Evolutionary conservation across 371 early-diverging fungal species (phyloP).

Genomic region (Fennellomyces sp.): DNA sequence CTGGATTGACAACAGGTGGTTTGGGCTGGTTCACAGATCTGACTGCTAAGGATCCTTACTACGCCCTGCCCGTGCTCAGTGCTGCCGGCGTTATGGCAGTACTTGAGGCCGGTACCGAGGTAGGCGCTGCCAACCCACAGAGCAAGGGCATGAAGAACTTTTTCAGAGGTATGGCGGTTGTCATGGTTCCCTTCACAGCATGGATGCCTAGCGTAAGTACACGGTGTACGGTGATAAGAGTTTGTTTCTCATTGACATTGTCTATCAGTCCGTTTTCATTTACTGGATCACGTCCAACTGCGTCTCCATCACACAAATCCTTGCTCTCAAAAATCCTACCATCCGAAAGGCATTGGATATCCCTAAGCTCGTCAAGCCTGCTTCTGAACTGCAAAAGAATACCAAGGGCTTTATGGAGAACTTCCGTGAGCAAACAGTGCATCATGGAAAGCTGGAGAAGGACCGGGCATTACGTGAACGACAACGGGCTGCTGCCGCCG

Average conservation of each 20-base stretch:
- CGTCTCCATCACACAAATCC: constrained; percentile 73
- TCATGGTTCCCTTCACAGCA: constrained; percentile 71
- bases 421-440: constrained; percentile 43
- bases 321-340: constrained; percentile 59
- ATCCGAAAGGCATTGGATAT: constrained; percentile 63
- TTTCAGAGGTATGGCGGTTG: constrained; percentile 67
- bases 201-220: constrained; percentile 75
- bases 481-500: constrained; percentile 51
- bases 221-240: too few relatives aligned
- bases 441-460: constrained; percentile 43
- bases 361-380: constrained; percentile 54
- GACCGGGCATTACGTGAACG: constrained; percentile 53
- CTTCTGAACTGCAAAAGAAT: constrained; percentile 48
- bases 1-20: constrained; percentile 82
- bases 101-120: constrained; percentile 74
- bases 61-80: constrained; percentile 79
- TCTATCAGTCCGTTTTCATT: constrained; percentile 71
- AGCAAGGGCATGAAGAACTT: constrained; percentile 66
- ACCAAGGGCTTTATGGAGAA: constrained; percentile 52
- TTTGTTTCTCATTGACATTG: not conserved
- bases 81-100: constrained; percentile 73
- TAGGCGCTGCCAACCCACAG: constrained; percentile 51
- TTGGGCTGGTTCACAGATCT: constrained; percentile 85
- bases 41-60: constrained; percentile 81
- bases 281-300: constrained; percentile 86